Conservation (phyloP, 352 stramenopile species). For the Globisporangium spiculum region DNA sequence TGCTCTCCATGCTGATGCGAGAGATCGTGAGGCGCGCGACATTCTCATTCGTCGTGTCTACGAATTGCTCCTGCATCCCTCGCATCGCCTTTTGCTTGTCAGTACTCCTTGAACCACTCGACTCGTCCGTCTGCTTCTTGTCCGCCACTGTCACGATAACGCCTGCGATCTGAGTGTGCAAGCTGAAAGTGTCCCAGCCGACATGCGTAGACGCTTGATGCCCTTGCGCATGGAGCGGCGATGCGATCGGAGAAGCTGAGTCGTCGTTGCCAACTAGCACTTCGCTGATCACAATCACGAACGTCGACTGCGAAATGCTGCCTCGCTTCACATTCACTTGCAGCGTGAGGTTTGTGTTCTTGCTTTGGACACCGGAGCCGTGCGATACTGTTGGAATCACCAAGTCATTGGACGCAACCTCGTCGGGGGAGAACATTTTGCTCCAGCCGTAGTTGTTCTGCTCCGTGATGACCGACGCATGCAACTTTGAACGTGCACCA, state of each 20-base stretch:
- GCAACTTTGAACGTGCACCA: slow-evolving; percentile 45
- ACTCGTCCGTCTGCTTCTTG: slow-evolving; percentile 34
- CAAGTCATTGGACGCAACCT: slow-evolving; percentile 41
- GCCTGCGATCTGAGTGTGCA: slow-evolving; percentile 70
- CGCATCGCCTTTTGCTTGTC: slow-evolving; percentile 4
- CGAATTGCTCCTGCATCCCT: background rate
- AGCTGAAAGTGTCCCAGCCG: slow-evolving; percentile 57
- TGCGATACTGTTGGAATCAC: slow-evolving; percentile 41
- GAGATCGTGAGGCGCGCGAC: slow-evolving; percentile 71
- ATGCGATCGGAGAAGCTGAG: slow-evolving; percentile 11
- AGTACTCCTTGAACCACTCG: slow-evolving; percentile 9
- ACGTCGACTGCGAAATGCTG: slow-evolving; percentile 70
- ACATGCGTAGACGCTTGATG: background rate
- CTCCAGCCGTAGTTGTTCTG: slow-evolving; percentile 62
- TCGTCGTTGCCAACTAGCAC: slow-evolving; percentile 6
- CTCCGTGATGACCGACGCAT: slow-evolving; percentile 52
- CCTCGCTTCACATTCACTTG: slow-evolving; percentile 69
- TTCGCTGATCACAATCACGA: slow-evolving; percentile 64
- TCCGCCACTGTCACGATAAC: slow-evolving; percentile 71
- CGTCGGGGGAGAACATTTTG: slow-evolving; percentile 47
- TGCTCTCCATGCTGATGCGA: slow-evolving; percentile 56
- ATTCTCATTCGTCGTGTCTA: slow-evolving; percentile 26
- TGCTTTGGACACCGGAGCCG: slow-evolving; percentile 19
- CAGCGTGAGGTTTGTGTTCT: slow-evolving; percentile 25
- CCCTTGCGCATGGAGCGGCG: background rate